Base-by-base conservation (phyloP, 2,329 filamentous ascomycete species). In the Camillea tinctor region DNA sequence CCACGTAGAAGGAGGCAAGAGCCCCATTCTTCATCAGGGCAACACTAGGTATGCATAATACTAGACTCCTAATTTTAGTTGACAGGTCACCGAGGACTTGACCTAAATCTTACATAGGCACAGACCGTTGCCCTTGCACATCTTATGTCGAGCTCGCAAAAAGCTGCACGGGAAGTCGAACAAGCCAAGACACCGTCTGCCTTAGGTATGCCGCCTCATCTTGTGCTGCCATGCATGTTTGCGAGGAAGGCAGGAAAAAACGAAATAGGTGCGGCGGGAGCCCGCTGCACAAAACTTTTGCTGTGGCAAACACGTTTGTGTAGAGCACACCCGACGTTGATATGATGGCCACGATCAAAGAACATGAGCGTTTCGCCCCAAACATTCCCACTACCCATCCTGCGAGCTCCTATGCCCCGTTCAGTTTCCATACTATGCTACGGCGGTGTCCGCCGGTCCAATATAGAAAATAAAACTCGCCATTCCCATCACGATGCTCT, bases 241-340 rank as follows among this genome's bases (percentile, higher is more conserved):
- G 66, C 66, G 55, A 71, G 56, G 30, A 69, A 55, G 20, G 60
- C 60, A 53, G 70, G 68, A 36, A 71, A 68, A 30, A 30, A 30
- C 8, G 26, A 30, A 30, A 62, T 69, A 72, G 56, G 66, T 62
- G 60, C 70, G 68, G 56, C 69, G 66, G 48, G 67, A 69, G 24
- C 75, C 76, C 54, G 74, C 75, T 51, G 77, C 74, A 48, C 71
- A 76, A 36, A 81, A 71, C 61, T 76, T 30, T 75, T 44, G 77
- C 75, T 2, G 75, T 73, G 17, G 78, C 73, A 68, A 81, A 81
- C 53, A 79, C 69, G 59, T 79, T 80, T 59, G 75, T 75, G 49
- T 77, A 78, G 21, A 80, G 72, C 11, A 75, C 75, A 1, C 78
- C 77, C 56, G 75, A 73, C 56, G 75, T 76, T 22, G 76, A 78